Evolutionary conservation across 2,329 filamentous ascomycete species (phyloP).

Genomic region (Trichothecium roseum): DNA sequence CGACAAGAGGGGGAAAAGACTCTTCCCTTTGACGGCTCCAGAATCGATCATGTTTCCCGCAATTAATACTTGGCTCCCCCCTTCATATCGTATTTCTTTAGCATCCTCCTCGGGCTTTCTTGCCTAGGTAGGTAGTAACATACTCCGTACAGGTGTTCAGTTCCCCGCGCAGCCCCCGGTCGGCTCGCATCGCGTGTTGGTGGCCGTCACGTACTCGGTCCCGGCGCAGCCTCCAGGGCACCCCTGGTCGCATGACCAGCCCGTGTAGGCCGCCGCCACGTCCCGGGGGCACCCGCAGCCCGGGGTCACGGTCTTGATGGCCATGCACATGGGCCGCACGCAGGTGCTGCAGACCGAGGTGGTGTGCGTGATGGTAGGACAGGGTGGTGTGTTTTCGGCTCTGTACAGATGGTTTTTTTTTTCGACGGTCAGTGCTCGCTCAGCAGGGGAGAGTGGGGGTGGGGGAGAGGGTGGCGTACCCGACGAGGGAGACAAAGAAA

Average conservation of each 20-base stretch:
- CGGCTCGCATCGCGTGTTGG: constrained; percentile 2
- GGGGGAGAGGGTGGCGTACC: neutral
- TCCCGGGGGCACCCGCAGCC: constrained; percentile 20
- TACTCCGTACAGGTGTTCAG: too few relatives aligned
- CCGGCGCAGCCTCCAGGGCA: constrained; percentile 16
- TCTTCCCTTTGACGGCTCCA: too few relatives aligned
- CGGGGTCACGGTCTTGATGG: constrained; percentile 17
- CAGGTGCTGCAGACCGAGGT: constrained; percentile 22
- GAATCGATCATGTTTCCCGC: too few relatives aligned
- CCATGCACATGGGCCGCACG: constrained; percentile 17
- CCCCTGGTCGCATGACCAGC: constrained; percentile 14
- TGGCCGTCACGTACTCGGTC: constrained; percentile 15
- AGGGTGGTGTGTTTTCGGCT: constrained; percentile 6
- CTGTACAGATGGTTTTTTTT: neutral
- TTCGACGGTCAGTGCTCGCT: too few relatives aligned
- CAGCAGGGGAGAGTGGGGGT: neutral
- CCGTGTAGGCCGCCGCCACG: constrained; percentile 16
- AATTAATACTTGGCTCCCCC: too few relatives aligned
- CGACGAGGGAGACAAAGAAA: neutral
- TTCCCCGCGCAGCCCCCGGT: too few relatives aligned
- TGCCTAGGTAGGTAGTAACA: too few relatives aligned
- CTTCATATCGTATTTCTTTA: too few relatives aligned
- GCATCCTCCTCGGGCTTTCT: too few relatives aligned
- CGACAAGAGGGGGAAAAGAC: too few relatives aligned
- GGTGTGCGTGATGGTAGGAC: constrained; percentile 23